Evolutionary conservation across 805 yeast species (phyloP).

Genomic region (Candida silvicultrix): DNA sequence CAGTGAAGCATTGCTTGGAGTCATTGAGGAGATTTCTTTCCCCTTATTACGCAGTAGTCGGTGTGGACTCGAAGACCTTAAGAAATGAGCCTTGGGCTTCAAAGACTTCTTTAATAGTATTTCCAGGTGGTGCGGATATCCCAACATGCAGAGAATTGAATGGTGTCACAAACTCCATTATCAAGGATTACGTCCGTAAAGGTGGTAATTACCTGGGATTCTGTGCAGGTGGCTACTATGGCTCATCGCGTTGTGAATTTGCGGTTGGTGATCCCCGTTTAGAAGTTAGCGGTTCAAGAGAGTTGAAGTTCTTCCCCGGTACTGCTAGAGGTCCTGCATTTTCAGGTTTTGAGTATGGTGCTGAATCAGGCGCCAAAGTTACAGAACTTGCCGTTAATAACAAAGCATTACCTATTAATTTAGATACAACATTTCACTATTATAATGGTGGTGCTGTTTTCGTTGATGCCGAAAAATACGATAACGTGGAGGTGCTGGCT

Average conservation of each 20-base stretch:
- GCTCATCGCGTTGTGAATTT: constrained; percentile 70
- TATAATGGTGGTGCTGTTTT: constrained; percentile 91
- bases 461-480: constrained; percentile 59
- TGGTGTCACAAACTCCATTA: constrained; percentile 58
- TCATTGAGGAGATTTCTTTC: constrained; percentile 69
- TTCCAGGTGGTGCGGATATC: constrained; percentile 97
- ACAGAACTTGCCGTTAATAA: constrained; percentile 37
- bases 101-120: constrained; percentile 70
- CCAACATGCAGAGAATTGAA: constrained; percentile 73
- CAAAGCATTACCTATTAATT: constrained; percentile 22
- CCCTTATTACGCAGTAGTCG: constrained; percentile 81
- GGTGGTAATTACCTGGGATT: constrained; percentile 88
- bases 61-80: constrained; percentile 57
- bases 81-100: constrained; percentile 82
- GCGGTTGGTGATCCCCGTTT: constrained; percentile 63
- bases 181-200: constrained; percentile 54
- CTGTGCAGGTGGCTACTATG: constrained; percentile 95
- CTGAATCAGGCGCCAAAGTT: constrained; percentile 71
- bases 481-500: constrained; percentile 69
- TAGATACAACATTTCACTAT: constrained; percentile 34
- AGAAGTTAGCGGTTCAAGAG: constrained; percentile 86
- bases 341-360: constrained; percentile 72
- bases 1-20: constrained; percentile 78
- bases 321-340: constrained; percentile 74
- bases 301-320: constrained; percentile 79